Conservation (phyloP, 108 stramenopile genomes). For the Parmales sp. region DNA sequence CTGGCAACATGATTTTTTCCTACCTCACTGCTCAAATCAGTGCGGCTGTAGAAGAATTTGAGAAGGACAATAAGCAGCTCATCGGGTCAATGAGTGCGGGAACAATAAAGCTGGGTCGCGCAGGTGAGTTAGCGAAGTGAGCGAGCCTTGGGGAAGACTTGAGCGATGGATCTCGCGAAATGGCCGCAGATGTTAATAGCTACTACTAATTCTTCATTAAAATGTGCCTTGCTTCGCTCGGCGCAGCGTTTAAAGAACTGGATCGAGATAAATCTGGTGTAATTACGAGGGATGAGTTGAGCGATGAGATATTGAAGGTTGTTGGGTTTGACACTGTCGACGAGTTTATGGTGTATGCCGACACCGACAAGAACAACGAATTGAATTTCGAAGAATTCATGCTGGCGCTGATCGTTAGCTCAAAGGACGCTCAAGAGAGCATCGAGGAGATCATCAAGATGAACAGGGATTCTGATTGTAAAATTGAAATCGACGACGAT, state of each 20-base stretch:
- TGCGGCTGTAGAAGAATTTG: background rate
- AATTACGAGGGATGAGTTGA: background rate
- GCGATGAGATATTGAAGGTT: background rate
- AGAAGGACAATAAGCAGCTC: background rate
- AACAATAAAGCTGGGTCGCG: background rate
- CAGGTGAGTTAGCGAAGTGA: too few species aligned
- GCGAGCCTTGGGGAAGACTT: too few species aligned
- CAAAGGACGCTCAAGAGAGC: background rate
- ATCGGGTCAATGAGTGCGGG: background rate
- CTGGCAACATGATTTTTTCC: constrained; percentile 12
- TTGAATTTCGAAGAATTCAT: constrained; percentile 34
- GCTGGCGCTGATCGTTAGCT: constrained; percentile 23
- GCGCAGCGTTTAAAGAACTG: background rate
- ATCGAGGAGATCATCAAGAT: background rate
- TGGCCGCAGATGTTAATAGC: background rate
- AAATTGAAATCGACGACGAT: background rate
- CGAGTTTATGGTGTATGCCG: background rate
- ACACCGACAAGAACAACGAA: background rate
- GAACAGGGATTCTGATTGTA: constrained; percentile 9
- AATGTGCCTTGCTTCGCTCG: background rate
- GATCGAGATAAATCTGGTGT: background rate
- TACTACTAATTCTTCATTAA: background rate
- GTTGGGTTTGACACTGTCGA: background rate
- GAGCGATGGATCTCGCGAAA: background rate
- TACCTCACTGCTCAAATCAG: background rate